Evolutionary conservation across 163 green algal genomes (phyloP).

Genomic region (Chlorella variabilis): DNA sequence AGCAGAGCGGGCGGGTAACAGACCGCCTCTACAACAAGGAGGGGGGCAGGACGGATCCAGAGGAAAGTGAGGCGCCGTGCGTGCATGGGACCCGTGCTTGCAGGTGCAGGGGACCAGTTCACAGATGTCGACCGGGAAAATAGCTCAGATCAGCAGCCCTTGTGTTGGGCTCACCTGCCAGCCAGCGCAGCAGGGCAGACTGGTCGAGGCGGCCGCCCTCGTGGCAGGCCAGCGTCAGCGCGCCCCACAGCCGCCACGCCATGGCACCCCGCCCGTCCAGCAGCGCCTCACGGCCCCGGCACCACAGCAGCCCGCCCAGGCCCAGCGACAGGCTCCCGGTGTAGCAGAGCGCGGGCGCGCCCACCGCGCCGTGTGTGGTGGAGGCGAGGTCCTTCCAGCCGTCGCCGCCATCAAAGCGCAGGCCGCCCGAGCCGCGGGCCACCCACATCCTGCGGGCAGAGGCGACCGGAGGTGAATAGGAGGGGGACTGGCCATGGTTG

Average conservation of each 20-base stretch:
- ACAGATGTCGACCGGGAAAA: too few relatives aligned
- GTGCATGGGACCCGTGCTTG: too few relatives aligned
- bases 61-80: too few relatives aligned
- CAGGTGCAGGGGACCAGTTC: too few relatives aligned
- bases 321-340: neutral
- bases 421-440: neutral
- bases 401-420: neutral
- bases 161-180: too few relatives aligned
- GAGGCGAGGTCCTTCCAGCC: neutral
- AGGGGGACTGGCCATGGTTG: too few relatives aligned
- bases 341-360: conserved; percentile 3
- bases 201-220: neutral
- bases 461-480: too few relatives aligned
- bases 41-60: too few relatives aligned
- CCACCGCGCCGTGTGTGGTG: neutral
- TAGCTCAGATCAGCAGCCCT: neutral
- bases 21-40: neutral
- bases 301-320: conserved; percentile 3
- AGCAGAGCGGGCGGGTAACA: conserved; percentile 22
- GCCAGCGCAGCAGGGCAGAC: conserved; percentile 9
- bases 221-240: neutral
- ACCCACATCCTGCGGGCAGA: conserved; percentile 7
- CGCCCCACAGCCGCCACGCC: conserved; percentile 24
- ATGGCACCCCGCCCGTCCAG: neutral
- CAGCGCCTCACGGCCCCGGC: conserved; percentile 6